Evolutionary conservation across 148 eudicot genomes (phyloP), one percentile per base, ranked within the genome.

Genomic region (Vaccinium darrowii): DNA sequence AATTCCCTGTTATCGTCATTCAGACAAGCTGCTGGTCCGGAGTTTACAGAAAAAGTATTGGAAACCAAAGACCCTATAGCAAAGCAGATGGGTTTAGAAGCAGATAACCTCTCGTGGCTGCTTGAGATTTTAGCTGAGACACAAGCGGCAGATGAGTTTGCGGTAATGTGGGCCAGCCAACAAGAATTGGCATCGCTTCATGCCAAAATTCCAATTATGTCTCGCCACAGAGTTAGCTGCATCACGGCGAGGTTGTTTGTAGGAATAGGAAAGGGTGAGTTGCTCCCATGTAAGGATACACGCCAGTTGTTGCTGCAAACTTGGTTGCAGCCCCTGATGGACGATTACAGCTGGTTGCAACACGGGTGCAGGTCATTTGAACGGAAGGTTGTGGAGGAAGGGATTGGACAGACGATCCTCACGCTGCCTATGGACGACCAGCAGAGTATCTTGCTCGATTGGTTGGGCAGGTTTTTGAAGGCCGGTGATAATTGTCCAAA

Each of bases 361-460:
- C 97, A 94, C 14, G 99, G 94, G 74, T 92, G 94, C 82, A 89
- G 98, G 81, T 92, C 95, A 5, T 96, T 96, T 84, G 99, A 96
- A 87, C 86, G 93, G 84, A 93, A 87, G 86, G 94, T 90, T 60
- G 99, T 95, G 84, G 99, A 95, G 87, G 99, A 96, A 84, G 99
- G 99, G 60, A 95, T 95, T 7, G 98, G 99, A 4, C 87, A 95
- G 90, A 96, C 99, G 6, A 95, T 96, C 71, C 87, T 96, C 82
- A 96, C 98, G 14, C 90, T 96, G 23, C 99, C 99, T 4, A 84
- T 96, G 76, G 97, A 94, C 88, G 99, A 96, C 73, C 99, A 96
- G 89, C 98, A 94, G 89, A 91, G 93, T 53, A 90, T 95, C 76
- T 84, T 96, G 90, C 92, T 96, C 0, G 83, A 89, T 79, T 96